Evolutionary conservation across 345 rosid species (phyloP), one percentile per base, ranked within the genome.

Genomic region (Orychophragmus violaceus): DNA sequence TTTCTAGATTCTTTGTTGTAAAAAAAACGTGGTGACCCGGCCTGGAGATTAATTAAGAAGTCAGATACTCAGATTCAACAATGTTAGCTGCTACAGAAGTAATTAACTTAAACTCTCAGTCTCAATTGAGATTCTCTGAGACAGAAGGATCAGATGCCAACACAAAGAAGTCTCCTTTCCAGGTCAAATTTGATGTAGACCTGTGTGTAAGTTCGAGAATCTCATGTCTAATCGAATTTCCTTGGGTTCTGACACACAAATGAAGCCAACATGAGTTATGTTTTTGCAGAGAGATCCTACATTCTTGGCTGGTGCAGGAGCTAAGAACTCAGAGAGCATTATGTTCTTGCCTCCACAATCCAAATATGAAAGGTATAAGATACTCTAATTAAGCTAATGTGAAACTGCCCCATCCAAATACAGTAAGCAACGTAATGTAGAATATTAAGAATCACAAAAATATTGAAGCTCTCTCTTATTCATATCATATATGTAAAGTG

Each of bases 131-230:
- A 63, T 71, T 64, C 65, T 64, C 52, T 46, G 52, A 64, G 60
- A 16, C 3, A 72, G 41, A 65, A 72, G 71, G 71, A 72, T 72
- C 67, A 58, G 67, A 66, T 72, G 71, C 67, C 29, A 58, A 39
- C 17, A 29, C 61, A 30, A 55, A 19, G 33, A 63, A 55, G 59
- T 46, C 52, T 56, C 9, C 42, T 63, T 64, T 62, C 35, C 48
- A 56, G 71, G 32, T 67, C 35, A 22, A 55, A n/a, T 18, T n/a
- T 7, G 21, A 2, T 3, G 32, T 44, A 13, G 37, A 62, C 62
- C 3, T 33, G 39, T 18, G 19, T 54, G 41, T 54, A 46, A 45
- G 27, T 53, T 62, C 6, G 24, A 70, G 68, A 70, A 41, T 71
- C 64, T 71, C 39, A 18, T 29, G 33, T 63, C 24, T 18, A 45